phyloP scores from a whole-genome alignment of 371 early-diverging fungal genomes.

The Blakeslea trispora region DNA sequence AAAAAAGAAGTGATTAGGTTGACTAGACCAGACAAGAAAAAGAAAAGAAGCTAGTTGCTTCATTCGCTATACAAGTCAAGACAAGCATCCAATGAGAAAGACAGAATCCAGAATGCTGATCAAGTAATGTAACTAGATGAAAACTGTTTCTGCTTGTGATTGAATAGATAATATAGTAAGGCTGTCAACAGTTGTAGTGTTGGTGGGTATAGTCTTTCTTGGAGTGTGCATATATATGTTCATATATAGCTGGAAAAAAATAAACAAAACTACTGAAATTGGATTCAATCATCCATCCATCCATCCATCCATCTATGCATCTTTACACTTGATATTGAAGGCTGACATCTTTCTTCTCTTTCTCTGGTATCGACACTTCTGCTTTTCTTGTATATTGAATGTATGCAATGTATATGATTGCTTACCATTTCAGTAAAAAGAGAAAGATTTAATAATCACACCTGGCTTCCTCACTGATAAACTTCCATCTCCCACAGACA shows the following conservation, averaged over 20 bases:
- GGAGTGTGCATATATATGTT: neutral
- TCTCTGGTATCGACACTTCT: neutral
- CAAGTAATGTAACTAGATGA: no score
- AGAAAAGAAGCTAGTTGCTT: no score
- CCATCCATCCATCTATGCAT: slow-evolving; percentile 10
- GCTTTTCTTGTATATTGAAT: neutral
- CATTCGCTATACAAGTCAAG: no score
- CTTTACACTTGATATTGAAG: slow-evolving; percentile 1
- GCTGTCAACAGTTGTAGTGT: no score
- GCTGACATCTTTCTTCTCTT: neutral
- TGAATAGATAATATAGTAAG: no score
- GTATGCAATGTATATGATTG: neutral
- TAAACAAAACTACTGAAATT: neutral
- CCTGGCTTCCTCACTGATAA: neutral
- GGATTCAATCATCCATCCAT: slow-evolving; percentile 7
- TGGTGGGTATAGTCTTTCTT: neutral
- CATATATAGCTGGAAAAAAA: neutral
- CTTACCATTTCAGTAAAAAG: slow-evolving; percentile 40
- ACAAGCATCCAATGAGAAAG: no score
- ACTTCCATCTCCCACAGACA: no score
- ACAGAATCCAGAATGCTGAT: no score
- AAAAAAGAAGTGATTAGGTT: neutral
- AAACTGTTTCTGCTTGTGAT: no score
- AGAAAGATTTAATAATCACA: slow-evolving; percentile 16
- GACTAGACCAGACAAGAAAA: no score